These are phyloP conservation scores for Sequoia sempervirens DNA, from an alignment of 75 land plant species.

Conservation along the genomic window DNA sequence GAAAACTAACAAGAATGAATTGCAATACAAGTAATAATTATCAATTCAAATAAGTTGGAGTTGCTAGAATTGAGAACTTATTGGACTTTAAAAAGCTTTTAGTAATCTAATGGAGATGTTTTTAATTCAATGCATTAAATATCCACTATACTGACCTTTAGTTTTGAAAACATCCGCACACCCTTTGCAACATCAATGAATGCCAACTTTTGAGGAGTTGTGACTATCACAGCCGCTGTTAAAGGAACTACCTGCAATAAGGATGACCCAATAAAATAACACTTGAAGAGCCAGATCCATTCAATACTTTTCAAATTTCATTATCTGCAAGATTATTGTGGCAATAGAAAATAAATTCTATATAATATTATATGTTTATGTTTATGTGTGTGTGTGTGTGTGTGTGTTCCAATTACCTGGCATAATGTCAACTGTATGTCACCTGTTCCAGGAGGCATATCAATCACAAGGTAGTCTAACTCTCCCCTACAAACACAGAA, in stretches of 20 bases:
- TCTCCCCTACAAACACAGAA: constrained; percentile 56
- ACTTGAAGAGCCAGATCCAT: too few relatives aligned
- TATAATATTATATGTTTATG: too few relatives aligned
- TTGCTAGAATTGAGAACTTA: not conserved
- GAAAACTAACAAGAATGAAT: not conserved
- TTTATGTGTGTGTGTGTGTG: too few relatives aligned
- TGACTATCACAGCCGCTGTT: constrained; percentile 97
- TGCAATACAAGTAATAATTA: not conserved
- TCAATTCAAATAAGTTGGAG: not conserved
- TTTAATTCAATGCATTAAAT: not conserved
- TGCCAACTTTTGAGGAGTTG: constrained; percentile 96
- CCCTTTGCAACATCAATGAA: constrained; percentile 99
- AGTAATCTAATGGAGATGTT: not conserved
- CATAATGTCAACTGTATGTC: constrained; percentile 96
- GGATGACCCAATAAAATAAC: too few relatives aligned
- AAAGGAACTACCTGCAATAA: constrained; percentile 68
- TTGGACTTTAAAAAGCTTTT: not conserved
- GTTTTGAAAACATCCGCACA: constrained; percentile 96
- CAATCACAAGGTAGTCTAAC: constrained; percentile 89
- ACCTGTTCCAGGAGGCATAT: constrained; percentile 99
- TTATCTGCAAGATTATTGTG: too few relatives aligned
- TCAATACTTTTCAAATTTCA: too few relatives aligned
- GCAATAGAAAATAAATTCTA: too few relatives aligned
- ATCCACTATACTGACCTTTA: constrained; percentile 42
- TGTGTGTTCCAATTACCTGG: constrained; percentile 30